phyloP scores from a whole-genome alignment of 495 filamentous ascomycete species.

The Talaromyces stipitatus region DNA sequence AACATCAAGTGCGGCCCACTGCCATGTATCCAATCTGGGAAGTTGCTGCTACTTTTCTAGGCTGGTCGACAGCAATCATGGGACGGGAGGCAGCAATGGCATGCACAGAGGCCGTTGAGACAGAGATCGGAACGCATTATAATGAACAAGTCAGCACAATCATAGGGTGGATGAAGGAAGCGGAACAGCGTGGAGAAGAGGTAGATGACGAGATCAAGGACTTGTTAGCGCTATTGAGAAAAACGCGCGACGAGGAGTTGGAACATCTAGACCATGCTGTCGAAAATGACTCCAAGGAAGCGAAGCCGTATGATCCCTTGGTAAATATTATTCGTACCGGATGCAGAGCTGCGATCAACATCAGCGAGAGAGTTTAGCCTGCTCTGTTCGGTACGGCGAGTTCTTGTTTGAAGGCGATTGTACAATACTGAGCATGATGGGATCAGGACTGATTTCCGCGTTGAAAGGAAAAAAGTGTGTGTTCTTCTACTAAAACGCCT shows the following conservation, averaged over 20 bases:
- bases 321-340: constrained; percentile 84
- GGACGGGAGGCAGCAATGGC: constrained; percentile 96
- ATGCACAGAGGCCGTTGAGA: constrained; percentile 97
- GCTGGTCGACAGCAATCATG: constrained; percentile 84
- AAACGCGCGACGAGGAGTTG: constrained; percentile 91
- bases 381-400: background rate
- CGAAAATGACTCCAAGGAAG: constrained; percentile 81
- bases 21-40: constrained; percentile 91
- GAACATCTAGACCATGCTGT: constrained; percentile 96
- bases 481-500: no score
- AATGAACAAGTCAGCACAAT: constrained; percentile 82
- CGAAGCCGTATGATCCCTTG: constrained; percentile 78
- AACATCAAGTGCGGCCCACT: constrained; percentile 88
- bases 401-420: background rate
- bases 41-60: constrained; percentile 72
- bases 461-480: no score
- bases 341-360: constrained; percentile 86
- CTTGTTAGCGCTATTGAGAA: constrained; percentile 64
- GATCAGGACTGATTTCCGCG: no score
- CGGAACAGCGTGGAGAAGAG: constrained; percentile 58
- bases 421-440: no score
- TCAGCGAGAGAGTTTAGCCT: constrained; percentile 72
- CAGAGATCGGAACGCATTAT: constrained; percentile 94
- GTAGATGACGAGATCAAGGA: constrained; percentile 70
- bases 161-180: constrained; percentile 67